Evolutionary conservation across 805 yeast genomes (phyloP).

Genomic region (Candida fluviatilis): DNA sequence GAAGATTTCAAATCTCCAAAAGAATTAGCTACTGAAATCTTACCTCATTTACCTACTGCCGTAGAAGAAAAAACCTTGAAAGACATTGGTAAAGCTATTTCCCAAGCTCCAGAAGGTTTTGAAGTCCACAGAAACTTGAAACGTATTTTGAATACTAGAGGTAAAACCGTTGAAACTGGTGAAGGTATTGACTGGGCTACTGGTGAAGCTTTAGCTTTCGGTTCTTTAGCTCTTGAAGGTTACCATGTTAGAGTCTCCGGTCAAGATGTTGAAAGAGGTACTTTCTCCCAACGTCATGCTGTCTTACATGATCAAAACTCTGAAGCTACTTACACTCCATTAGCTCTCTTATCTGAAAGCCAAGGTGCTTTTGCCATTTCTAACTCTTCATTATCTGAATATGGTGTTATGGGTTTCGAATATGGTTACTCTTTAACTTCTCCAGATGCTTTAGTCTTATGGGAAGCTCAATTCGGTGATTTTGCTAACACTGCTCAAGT

Average conservation of each 20-base stretch:
- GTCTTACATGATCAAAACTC: slow-evolving; percentile 93
- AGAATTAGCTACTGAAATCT: slow-evolving; percentile 90
- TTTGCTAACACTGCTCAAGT: slow-evolving; percentile 99
- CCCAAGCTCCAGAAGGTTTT: slow-evolving; percentile 83
- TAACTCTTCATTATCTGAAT: slow-evolving; percentile 95
- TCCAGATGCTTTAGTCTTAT: slow-evolving; percentile 93
- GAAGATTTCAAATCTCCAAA: slow-evolving; percentile 97
- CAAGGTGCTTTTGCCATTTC: slow-evolving; percentile 86
- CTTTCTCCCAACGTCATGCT: slow-evolving; percentile 99
- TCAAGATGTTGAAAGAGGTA: slow-evolving; percentile 99
- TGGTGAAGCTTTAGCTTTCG: slow-evolving; percentile 98
- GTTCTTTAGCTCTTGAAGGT: slow-evolving; percentile 88
- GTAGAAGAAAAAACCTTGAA: slow-evolving; percentile 68
- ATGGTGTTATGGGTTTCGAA: slow-evolving; percentile 99
- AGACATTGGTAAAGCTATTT: slow-evolving; percentile 71
- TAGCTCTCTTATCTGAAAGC: slow-evolving; percentile 69
- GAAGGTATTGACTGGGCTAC: slow-evolving; percentile 99
- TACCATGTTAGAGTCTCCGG: slow-evolving; percentile 96
- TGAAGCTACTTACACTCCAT: slow-evolving; percentile 80
- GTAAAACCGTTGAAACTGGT: slow-evolving; percentile 82
- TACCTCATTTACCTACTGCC: slow-evolving; percentile 95
- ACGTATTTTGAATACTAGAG: slow-evolving; percentile 86
- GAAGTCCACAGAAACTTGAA: slow-evolving; percentile 92
- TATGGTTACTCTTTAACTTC: slow-evolving; percentile 97
- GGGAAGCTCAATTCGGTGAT: slow-evolving; percentile 99